These are phyloP conservation scores for Mallotus repandus DNA, from an alignment of 441 rosid genomes.

Conservation along the genomic window DNA sequence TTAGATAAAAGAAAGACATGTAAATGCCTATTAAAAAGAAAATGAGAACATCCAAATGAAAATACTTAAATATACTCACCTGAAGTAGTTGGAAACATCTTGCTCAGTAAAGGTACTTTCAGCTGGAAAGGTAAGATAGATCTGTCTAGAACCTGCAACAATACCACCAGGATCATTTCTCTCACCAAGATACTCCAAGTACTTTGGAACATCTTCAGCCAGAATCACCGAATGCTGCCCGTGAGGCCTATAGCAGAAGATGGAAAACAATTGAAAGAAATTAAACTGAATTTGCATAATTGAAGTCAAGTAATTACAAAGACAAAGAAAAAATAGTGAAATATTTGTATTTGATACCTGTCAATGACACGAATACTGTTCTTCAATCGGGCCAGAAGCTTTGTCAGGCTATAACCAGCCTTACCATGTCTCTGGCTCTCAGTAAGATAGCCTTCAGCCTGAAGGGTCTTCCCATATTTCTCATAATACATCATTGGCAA, in stretches of 20 bases:
- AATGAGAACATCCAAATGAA: background rate
- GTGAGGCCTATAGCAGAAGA: slow-evolving; percentile 59
- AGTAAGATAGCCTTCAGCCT: slow-evolving; percentile 92
- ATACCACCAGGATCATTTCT: slow-evolving; percentile 59
- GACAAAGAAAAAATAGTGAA: background rate
- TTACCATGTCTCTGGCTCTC: slow-evolving; percentile 98
- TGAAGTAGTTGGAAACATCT: slow-evolving; percentile 84
- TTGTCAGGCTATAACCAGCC: slow-evolving; percentile 88
- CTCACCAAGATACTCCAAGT: slow-evolving; percentile 49
- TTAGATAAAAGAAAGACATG: too few relatives aligned
- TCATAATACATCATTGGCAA: slow-evolving; percentile 83
- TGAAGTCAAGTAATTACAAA: background rate
- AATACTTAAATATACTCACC: slow-evolving; percentile 27
- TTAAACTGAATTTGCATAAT: background rate
- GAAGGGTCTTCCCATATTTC: slow-evolving; percentile 78
- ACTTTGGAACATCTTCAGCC: slow-evolving; percentile 74
- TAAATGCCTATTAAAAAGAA: background rate
- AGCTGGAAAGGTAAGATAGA: slow-evolving; percentile 90
- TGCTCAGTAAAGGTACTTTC: slow-evolving; percentile 84
- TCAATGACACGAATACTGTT: slow-evolving; percentile 75
- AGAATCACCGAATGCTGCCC: slow-evolving; percentile 90
- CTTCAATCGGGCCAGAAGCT: slow-evolving; percentile 82
- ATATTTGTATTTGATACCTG: slow-evolving; percentile 43
- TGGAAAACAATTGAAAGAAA: background rate
- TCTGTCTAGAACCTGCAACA: slow-evolving; percentile 72